Conservation (phyloP, 1,284 basidiomycete species). For the Ustilago hordei region DNA sequence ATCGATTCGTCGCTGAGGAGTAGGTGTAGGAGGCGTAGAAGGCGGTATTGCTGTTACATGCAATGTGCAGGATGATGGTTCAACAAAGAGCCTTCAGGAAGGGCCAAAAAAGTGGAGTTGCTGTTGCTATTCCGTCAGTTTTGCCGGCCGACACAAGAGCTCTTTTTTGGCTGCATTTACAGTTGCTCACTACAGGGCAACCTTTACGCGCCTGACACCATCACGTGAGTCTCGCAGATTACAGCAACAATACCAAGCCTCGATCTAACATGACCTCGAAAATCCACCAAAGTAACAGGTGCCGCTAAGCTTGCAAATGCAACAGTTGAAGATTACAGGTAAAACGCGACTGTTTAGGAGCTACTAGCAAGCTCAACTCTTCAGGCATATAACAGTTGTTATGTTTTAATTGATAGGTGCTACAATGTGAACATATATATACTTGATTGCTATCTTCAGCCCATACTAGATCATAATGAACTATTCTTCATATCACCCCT, state of each 20-base stretch:
- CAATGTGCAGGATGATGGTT: conserved; percentile 4
- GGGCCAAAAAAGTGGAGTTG: not conserved
- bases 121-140: not conserved
- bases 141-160: conserved; percentile 3
- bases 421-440: too few relatives aligned
- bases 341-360: too few relatives aligned
- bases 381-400: too few relatives aligned
- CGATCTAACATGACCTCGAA: conserved; percentile 7
- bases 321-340: too few relatives aligned
- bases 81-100: not conserved
- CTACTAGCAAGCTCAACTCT: too few relatives aligned
- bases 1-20: not conserved
- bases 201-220: conserved; percentile 13
- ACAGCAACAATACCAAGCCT: not conserved
- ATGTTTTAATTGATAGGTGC: too few relatives aligned
- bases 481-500: too few relatives aligned
- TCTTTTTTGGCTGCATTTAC: conserved; percentile 1
- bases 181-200: not conserved
- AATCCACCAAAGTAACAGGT: conserved; percentile 2
- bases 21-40: too few relatives aligned
- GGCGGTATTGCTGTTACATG: not conserved
- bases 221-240: conserved; percentile 19
- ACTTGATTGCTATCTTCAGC: too few relatives aligned
- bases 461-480: too few relatives aligned
- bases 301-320: not conserved